Conservation (phyloP, 2,329 filamentous ascomycete species). For the Fusarium globosum region DNA sequence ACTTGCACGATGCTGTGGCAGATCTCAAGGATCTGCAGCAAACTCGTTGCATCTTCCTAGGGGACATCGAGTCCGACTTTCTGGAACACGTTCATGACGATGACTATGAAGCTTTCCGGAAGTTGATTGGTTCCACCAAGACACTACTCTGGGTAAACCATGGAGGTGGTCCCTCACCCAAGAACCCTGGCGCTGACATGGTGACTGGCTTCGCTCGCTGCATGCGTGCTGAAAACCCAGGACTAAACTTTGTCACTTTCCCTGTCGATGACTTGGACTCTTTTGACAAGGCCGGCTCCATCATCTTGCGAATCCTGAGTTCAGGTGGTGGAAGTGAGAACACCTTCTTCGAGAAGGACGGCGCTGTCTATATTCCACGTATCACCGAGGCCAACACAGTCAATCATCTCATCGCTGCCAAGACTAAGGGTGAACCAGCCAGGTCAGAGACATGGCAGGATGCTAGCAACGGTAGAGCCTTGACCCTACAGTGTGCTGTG, state of each 20-base stretch:
- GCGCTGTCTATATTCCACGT: slow-evolving; percentile 1
- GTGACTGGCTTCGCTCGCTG: slow-evolving; percentile 7
- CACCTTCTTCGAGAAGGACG: slow-evolving; percentile 3
- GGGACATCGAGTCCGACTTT: not conserved
- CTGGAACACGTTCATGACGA: not conserved
- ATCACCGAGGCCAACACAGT: slow-evolving; percentile 4
- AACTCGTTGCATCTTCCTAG: not conserved
- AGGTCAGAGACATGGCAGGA: not conserved
- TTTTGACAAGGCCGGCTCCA: not conserved
- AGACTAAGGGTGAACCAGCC: not conserved
- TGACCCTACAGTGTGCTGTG: not conserved
- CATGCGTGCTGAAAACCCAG: slow-evolving; percentile 6
- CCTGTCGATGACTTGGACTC: not conserved
- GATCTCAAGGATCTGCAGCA: not conserved
- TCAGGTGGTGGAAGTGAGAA: not conserved
- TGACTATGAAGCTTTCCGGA: slow-evolving; percentile 1
- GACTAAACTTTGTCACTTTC: not conserved
- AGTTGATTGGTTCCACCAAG: not conserved
- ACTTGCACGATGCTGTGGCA: not conserved
- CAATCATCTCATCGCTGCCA: slow-evolving; percentile 1
- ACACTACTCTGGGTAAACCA: not conserved
- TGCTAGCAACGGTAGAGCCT: not conserved
- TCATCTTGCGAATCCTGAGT: not conserved
- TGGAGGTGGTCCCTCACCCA: not conserved
- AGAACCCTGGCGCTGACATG: not conserved